A percentile compares a stretch with the other conserved stretches of the same genome.
Conservation (phyloP, 257 asterid species). For the Solanum neorickii region DNA sequence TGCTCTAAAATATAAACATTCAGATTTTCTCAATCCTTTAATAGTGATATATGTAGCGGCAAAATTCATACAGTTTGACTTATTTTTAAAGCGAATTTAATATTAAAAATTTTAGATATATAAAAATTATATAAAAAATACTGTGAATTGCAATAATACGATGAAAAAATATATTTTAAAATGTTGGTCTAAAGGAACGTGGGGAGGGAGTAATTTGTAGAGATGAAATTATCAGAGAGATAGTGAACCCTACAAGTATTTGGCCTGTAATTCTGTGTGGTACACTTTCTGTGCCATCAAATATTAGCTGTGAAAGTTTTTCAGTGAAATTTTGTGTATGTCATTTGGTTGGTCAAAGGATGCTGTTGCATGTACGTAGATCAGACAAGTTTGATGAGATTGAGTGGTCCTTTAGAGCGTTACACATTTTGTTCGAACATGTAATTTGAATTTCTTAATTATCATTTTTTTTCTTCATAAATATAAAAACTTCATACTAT, state of each 20-base stretch:
- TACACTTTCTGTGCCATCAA: neutral
- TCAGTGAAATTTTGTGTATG: neutral
- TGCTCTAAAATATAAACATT: neutral
- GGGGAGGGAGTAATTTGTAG: neutral
- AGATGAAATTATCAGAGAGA: neutral
- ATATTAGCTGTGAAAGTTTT: neutral
- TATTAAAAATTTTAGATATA: too few species aligned
- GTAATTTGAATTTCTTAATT: neutral
- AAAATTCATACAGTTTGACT: neutral
- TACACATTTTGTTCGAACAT: neutral
- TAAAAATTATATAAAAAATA: too few species aligned
- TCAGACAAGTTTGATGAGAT: neutral
- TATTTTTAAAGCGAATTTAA: neutral
- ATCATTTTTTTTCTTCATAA: neutral
- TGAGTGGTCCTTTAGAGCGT: neutral
- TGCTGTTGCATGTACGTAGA: neutral
- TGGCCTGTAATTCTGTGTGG: neutral
- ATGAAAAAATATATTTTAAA: too few species aligned
- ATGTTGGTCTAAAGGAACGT: too few species aligned
- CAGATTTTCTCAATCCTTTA: neutral
- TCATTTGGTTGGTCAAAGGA: neutral
- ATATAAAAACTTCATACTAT: neutral
- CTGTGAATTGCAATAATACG: too few species aligned
- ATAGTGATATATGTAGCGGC: neutral
- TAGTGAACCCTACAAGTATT: neutral